A percentile compares a stretch with the other conserved stretches of the same genome.
Conservation (phyloP, 345 rosid genomes). For the Populus nigra region DNA sequence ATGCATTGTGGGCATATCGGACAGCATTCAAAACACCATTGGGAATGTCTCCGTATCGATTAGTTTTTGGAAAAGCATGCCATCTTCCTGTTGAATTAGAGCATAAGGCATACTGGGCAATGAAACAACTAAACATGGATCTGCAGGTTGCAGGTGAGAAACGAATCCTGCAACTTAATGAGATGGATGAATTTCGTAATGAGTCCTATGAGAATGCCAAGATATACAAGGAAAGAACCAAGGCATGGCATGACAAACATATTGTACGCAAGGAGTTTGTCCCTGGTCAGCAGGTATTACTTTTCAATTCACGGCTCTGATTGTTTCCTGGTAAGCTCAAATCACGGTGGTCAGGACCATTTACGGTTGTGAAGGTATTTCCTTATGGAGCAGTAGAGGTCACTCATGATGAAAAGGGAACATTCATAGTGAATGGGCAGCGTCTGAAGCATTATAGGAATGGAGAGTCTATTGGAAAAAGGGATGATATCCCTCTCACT, state of each 20-base stretch:
- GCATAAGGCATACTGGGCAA: background rate
- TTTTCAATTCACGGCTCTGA: background rate
- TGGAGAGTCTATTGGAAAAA: background rate
- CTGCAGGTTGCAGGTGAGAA: background rate
- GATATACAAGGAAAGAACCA: conserved; percentile 5
- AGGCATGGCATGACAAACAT: background rate
- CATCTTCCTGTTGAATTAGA: background rate
- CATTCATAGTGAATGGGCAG: background rate
- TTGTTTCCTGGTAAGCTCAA: background rate
- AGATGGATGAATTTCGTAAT: background rate
- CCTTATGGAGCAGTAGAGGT: background rate
- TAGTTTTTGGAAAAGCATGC: conserved; percentile 4
- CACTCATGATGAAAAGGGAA: background rate
- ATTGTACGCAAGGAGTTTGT: background rate
- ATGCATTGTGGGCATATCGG: too few relatives aligned
- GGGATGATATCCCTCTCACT: background rate
- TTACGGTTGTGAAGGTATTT: background rate
- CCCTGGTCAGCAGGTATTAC: background rate
- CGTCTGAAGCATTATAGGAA: background rate
- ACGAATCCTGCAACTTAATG: background rate
- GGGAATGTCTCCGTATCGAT: too few relatives aligned
- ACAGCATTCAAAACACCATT: too few relatives aligned
- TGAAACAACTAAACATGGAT: background rate
- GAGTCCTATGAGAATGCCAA: background rate
- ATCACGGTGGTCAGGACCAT: background rate